Base-by-base conservation (phyloP, 371 early-diverging fungal species). In the Rhizomucor pusillus region DNA sequence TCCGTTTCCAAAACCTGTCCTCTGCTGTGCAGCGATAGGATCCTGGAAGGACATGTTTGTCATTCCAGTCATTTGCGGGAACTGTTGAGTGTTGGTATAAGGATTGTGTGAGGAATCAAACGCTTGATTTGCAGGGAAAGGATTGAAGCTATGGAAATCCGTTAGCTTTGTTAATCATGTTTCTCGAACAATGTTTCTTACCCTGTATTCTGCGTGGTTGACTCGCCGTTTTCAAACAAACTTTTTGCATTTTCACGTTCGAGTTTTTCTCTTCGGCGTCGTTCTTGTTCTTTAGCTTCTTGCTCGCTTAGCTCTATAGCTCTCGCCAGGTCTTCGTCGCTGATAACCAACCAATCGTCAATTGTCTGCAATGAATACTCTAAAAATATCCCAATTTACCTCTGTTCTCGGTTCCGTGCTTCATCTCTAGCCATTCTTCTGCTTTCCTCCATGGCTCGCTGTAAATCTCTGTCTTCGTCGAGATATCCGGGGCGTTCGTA, bases 391-490 rank as follows among this genome's bases (percentile, higher is more conserved):
- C 11, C 12, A 41, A 41, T 3, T 47, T 43, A 20, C 55, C 39
- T 37, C 37, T 45, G 24, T 45, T 47, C 61, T 23, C 69, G 59
- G 7, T 61, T 69, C n/a, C 44, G 57, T 25, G 56, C 71, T 50
- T 71, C 69, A 43, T 64, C 66, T 13, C 61, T 67, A 14, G 77
- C 77, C 57, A 69, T 25, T 39, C 73, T 54, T 56, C 63, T 66
- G 43, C 74, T 71, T 46, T 91, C 94, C 56, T 91, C 94, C 11
- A 95, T 71, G 0, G 98, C 98, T 47, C 75, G 69, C 54, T 86
- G 87, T 39, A 94, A 71, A 40, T 93, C 91, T 14, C 75, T 65
- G 36, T 94, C 95, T 29, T 94, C 95, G 35, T 87, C 62, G 43
- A 76, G 78, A 48, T 65, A 67, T 14, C 59, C 54, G 34, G 41